Evolutionary conservation across 2,329 filamentous ascomycete species (phyloP).

Genomic region (Aspergillus fumigatiaffinis): DNA sequence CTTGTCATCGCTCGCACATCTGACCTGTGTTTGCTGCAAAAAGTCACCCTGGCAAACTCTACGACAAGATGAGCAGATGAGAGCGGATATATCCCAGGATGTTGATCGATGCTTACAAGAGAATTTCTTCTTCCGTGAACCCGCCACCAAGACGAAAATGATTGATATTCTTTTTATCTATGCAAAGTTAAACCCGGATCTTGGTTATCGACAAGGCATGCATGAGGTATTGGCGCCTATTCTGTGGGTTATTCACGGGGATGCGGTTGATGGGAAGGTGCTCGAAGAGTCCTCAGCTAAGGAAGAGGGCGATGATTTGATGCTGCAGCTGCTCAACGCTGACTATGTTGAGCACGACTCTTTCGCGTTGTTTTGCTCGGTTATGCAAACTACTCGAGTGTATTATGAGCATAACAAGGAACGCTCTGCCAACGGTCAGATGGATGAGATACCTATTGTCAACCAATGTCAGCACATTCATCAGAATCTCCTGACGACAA

Average conservation of each 20-base stretch:
- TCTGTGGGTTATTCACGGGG: constrained; percentile 75
- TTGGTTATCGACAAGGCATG: constrained; percentile 97
- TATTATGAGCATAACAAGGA: constrained; percentile 74
- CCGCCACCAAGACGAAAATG: constrained; percentile 72
- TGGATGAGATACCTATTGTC: constrained; percentile 67
- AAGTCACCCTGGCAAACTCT: constrained; percentile 91
- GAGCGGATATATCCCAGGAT: constrained; percentile 89
- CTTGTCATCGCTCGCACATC: constrained; percentile 31
- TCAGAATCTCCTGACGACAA: constrained; percentile 69
- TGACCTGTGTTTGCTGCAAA: constrained; percentile 24
- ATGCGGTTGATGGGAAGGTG: constrained; percentile 61
- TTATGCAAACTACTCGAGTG: constrained; percentile 82
- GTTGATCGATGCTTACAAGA: constrained; percentile 88
- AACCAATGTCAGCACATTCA: constrained; percentile 83
- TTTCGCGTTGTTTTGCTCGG: constrained; percentile 74
- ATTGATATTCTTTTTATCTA: constrained; percentile 90
- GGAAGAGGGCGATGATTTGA: constrained; percentile 45
- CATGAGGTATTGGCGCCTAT: constrained; percentile 91
- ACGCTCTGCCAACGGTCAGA: constrained; percentile 40
- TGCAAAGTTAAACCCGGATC: constrained; percentile 82
- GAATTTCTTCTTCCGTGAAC: constrained; percentile 81
- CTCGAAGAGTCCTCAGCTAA: constrained; percentile 30
- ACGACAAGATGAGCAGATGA: constrained; percentile 75
- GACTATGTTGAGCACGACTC: constrained; percentile 83
- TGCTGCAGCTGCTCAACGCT: constrained; percentile 66